These are phyloP conservation scores for Raphanus raphanistrum DNA, from an alignment of 345 rosid species.

Conservation along the genomic window DNA sequence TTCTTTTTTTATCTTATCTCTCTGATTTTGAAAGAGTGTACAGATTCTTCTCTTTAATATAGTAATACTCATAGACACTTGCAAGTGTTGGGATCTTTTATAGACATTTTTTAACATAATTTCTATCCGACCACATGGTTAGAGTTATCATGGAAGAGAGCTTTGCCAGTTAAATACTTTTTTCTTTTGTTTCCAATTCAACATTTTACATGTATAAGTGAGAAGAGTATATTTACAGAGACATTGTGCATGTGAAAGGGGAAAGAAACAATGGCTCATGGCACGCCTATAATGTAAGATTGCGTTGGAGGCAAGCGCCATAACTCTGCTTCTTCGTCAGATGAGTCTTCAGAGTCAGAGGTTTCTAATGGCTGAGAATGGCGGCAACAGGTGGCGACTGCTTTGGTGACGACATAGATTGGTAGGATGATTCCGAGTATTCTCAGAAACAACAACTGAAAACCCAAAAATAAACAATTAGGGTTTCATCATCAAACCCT, in stretches of 20 bases:
- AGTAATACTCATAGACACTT: constrained; percentile 10
- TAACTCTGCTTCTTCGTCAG: constrained; percentile 64
- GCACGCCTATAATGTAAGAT: constrained; percentile 41
- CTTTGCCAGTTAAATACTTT: constrained; percentile 4
- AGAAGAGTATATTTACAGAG: constrained; percentile 24
- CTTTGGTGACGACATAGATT: constrained; percentile 56
- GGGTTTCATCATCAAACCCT: neutral
- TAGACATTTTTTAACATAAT: neutral
- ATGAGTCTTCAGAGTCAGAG: constrained; percentile 35
- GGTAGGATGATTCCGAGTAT: constrained; percentile 70
- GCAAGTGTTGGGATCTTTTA: neutral
- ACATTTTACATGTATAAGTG: constrained; percentile 32
- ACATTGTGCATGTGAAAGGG: constrained; percentile 16
- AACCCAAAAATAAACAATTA: neutral
- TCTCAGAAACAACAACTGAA: constrained; percentile 61
- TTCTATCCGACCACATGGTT: constrained; percentile 14
- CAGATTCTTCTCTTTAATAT: constrained; percentile 19
- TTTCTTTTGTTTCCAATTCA: constrained; percentile 15
- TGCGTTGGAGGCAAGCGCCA: constrained; percentile 36
- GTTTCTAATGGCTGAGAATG: constrained; percentile 33
- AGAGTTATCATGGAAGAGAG: constrained; percentile 1
- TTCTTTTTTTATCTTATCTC: constrained; percentile 3
- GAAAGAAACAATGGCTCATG: constrained; percentile 18
- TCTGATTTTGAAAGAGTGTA: constrained; percentile 22
- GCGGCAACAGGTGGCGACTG: constrained; percentile 51